A percentile compares a stretch with the other conserved stretches of the same genome.
Conservation (phyloP, 208 protist species). For the Trichomonas vaginalis region DNA sequence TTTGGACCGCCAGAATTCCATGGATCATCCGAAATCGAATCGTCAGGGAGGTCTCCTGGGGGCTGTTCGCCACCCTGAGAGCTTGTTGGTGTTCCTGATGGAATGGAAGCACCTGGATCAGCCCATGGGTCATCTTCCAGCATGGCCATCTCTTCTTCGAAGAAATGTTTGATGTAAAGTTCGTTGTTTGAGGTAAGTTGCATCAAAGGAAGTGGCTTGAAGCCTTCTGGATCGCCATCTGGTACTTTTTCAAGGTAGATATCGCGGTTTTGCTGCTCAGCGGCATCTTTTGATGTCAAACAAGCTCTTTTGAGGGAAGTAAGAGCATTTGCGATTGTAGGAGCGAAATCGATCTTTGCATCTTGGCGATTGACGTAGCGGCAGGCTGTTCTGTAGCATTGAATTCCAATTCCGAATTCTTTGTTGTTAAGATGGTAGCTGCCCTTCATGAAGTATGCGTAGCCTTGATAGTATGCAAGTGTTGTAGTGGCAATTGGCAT, state of each 20-base stretch:
- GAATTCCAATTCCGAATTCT: neutral
- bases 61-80: neutral
- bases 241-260: neutral
- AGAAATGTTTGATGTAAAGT: neutral
- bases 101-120: no score
- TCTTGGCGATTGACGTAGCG: neutral
- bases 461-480: neutral
- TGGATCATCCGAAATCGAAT: neutral
- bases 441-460: neutral
- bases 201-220: neutral
- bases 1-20: neutral
- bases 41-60: neutral
- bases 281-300: neutral
- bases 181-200: neutral
- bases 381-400: neutral
- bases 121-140: neutral
- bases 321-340: neutral
- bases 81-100: neutral
- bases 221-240: neutral
- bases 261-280: neutral
- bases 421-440: neutral
- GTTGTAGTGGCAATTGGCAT: neutral
- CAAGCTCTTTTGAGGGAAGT: neutral
- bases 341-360: neutral
- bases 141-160: neutral